Evolutionary conservation across 345 rosid species (phyloP).

Genomic region (Viola odorata): DNA sequence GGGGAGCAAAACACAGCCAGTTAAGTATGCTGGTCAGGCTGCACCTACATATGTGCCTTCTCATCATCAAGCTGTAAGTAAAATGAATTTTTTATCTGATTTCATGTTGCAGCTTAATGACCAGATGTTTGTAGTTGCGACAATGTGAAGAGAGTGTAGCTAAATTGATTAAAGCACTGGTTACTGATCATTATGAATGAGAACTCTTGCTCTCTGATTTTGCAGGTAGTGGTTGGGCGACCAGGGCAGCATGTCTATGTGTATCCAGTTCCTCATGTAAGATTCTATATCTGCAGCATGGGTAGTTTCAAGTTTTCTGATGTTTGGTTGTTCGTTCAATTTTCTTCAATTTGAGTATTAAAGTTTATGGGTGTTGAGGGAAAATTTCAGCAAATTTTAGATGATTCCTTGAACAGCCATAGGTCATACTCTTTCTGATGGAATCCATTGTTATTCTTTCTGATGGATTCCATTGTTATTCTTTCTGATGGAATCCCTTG

Average conservation of each 20-base stretch:
- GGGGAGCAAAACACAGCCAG: conserved; percentile 54
- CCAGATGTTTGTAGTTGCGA: not conserved
- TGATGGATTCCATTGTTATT: not conserved
- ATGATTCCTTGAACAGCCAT: not conserved
- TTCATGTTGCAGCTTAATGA: not conserved
- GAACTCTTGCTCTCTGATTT: conserved; percentile 12
- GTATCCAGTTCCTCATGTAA: conserved; percentile 76
- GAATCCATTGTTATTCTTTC: not conserved
- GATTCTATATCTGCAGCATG: conserved; percentile 16
- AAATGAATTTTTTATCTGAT: conserved; percentile 6
- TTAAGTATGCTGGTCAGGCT: conserved; percentile 51
- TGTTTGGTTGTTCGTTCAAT: conserved; percentile 3
- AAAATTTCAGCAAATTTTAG: too few relatives aligned
- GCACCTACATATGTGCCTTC: conserved; percentile 55
- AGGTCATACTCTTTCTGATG: not conserved
- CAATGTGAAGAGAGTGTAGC: conserved; percentile 1
- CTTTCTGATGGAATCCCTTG: not conserved
- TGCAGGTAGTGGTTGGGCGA: conserved; percentile 66
- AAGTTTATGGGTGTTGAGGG: not conserved
- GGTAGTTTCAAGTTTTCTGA: conserved; percentile 8
- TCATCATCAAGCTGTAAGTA: conserved; percentile 56
- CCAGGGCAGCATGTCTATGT: conserved; percentile 64
- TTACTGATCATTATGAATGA: conserved; percentile 9
- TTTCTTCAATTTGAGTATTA: not conserved
- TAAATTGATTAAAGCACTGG: not conserved